A percentile compares a stretch with the other conserved stretches of the same genome.
These are phyloP conservation scores for Coemansia sp. DNA, from an alignment of 192 early-diverging fungal genomes.

Conservation along the genomic window DNA sequence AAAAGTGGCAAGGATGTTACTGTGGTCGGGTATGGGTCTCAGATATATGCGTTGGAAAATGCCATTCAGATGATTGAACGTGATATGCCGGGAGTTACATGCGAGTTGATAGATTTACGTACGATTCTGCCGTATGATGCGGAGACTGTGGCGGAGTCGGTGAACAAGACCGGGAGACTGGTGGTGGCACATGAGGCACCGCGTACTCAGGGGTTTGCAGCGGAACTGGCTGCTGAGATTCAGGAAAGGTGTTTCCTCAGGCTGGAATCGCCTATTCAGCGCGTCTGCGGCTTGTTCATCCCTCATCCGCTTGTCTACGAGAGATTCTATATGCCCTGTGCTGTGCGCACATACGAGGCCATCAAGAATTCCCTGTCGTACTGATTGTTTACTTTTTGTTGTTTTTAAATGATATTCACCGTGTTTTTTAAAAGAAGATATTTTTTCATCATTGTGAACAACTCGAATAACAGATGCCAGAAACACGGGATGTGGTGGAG, in stretches of 20 bases:
- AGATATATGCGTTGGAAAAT: constrained; percentile 90
- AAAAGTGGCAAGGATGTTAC: constrained; percentile 85
- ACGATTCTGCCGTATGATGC: constrained; percentile 90
- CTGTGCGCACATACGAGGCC: constrained; percentile 80
- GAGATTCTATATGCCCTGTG: constrained; percentile 88
- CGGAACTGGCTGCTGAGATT: constrained; percentile 84
- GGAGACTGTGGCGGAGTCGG: constrained; percentile 85
- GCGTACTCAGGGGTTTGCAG: constrained; percentile 83
- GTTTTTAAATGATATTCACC: not conserved
- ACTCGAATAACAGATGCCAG: too few relatives aligned
- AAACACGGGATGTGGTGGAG: too few relatives aligned
- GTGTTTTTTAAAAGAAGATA: too few relatives aligned
- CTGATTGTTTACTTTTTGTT: constrained; percentile 21
- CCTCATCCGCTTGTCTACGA: constrained; percentile 95
- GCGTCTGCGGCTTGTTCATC: constrained; percentile 85
- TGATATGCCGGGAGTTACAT: constrained; percentile 78
- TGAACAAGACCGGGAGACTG: constrained; percentile 90
- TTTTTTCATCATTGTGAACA: too few relatives aligned
- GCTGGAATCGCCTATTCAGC: constrained; percentile 85
- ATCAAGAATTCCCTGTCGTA: constrained; percentile 80
- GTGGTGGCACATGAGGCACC: constrained; percentile 95
- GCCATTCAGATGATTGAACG: constrained; percentile 85
- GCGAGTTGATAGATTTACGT: constrained; percentile 91
- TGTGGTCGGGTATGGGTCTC: constrained; percentile 88
- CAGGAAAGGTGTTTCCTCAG: constrained; percentile 92